Conservation (phyloP, 2,329 filamentous ascomycete genomes). For the Talaromyces amestolkiae region DNA sequence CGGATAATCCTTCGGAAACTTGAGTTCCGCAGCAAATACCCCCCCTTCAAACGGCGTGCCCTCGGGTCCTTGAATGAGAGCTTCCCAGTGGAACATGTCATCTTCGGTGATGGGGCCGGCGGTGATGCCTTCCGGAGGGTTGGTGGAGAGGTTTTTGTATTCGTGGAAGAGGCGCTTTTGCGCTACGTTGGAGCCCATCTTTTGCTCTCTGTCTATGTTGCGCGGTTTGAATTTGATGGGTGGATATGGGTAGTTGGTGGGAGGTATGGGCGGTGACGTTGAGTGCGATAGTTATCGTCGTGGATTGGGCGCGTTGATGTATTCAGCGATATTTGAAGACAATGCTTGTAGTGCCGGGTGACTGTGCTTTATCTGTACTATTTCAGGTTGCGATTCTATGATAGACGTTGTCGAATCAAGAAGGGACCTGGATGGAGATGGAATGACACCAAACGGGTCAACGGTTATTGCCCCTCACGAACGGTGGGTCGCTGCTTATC, state of each 20-base stretch:
- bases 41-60: conserved; percentile 95
- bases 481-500: conserved; percentile 5
- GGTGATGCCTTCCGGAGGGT: conserved; percentile 95
- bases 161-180: conserved; percentile 86
- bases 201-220: not conserved
- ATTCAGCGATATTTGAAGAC: not conserved
- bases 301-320: not conserved
- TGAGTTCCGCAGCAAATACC: conserved; percentile 90
- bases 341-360: not conserved
- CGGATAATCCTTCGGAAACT: conserved; percentile 96
- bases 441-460: not conserved
- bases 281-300: not conserved
- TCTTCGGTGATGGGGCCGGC: conserved; percentile 91
- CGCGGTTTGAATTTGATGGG: not conserved
- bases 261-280: not conserved
- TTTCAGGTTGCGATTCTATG: not conserved
- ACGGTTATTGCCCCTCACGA: not conserved
- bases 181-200: conserved; percentile 54
- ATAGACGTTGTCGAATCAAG: not conserved
- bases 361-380: not conserved
- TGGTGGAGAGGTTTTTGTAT: conserved; percentile 89
- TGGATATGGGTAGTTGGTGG: not conserved
- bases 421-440: not conserved
- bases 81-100: conserved; percentile 95
- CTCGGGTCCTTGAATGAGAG: conserved; percentile 90